These are phyloP conservation scores for Salix viminalis DNA, from an alignment of 345 rosid species.

Conservation along the genomic window DNA sequence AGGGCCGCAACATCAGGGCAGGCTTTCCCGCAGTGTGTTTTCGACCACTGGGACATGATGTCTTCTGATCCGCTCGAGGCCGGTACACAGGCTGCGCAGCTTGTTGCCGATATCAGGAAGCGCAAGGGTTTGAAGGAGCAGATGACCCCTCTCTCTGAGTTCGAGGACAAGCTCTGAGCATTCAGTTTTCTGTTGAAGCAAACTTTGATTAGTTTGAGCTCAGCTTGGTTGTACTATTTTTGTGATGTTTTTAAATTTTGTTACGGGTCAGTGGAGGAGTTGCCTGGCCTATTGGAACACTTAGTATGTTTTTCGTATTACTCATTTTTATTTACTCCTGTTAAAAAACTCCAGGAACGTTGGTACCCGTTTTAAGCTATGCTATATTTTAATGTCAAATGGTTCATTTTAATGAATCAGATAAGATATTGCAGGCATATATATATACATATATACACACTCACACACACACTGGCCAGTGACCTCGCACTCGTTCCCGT, in stretches of 20 bases:
- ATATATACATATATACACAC: rapidly evolving
- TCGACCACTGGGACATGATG: constrained; percentile 90
- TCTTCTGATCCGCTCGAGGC: constrained; percentile 56
- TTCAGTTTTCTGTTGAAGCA: too few species aligned
- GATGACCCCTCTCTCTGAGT: constrained; percentile 77
- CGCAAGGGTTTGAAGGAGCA: constrained; percentile 81
- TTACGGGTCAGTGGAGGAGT: constrained; percentile 16
- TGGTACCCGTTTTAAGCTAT: too few species aligned
- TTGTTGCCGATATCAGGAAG: constrained; percentile 60
- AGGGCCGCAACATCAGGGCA: constrained; percentile 84
- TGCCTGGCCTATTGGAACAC: constrained; percentile 26
- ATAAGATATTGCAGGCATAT: too few species aligned
- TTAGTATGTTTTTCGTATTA: constrained; percentile 13
- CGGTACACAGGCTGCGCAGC: constrained; percentile 50
- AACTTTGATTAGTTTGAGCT: constrained; percentile 25
- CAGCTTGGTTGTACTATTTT: constrained; percentile 39
- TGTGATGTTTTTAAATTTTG: neutral
- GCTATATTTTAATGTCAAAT: too few species aligned
- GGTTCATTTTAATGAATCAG: too few species aligned
- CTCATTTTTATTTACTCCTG: constrained; percentile 29
- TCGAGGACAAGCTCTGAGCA: constrained; percentile 61
- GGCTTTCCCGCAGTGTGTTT: constrained; percentile 80
- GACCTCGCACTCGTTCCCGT: rapidly evolving
- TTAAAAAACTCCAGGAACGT: constrained; percentile 20
- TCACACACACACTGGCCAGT: too few species aligned